Evolutionary conservation across 106 monocot genomes (phyloP), one percentile per base, ranked within the genome.

Genomic region (Platanthera zijinensis): DNA sequence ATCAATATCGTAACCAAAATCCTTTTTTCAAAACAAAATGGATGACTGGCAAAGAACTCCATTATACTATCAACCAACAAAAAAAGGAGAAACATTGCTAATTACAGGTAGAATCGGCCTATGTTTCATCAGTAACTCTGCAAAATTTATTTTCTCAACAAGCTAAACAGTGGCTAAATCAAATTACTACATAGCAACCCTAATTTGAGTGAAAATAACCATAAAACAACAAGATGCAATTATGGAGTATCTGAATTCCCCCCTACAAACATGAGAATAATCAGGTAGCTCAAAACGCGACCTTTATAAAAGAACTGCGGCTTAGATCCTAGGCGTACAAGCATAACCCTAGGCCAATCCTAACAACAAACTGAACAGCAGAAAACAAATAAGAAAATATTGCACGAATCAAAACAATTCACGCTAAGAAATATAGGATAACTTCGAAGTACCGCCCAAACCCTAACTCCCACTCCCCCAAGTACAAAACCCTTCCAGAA

Each of bases 391-490:
- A 72, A 19, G 12, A n/a, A 22, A 4, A 51, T n/a, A 72, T 21
- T 66, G 30, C 66, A 66, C 28, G 10, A 1, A 11, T 13, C 66
- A 9, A 66, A 66, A 10, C 1, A 66, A 18, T 32, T 66, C 66
- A 66, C 25, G 10, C 72, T 11, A 50, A 18, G 51, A 9, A 7
- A 21, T 51, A 21, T 51, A 72, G 0, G 5, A 19, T 2, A 51
- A 72, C 50, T 72, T 9, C 72, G 12, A 48, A 51, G 19, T 6
- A 72, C 22, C 12, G 2, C 51, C 72, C 19, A 51, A 72, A 72
- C 72, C 72, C 72, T 72, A 72, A n/a, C 49, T 72, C 51, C 11
- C 72, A 51, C 50, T 51, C 18, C 49, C 51, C 11, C 70, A 15
- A 48, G 15, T 47, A 47, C 7, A 15, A 66, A 66, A 66, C 0